Evolutionary conservation across 345 rosid genomes (phyloP), one percentile per base, ranked within the genome.

Genomic region (Salix suchowensis): DNA sequence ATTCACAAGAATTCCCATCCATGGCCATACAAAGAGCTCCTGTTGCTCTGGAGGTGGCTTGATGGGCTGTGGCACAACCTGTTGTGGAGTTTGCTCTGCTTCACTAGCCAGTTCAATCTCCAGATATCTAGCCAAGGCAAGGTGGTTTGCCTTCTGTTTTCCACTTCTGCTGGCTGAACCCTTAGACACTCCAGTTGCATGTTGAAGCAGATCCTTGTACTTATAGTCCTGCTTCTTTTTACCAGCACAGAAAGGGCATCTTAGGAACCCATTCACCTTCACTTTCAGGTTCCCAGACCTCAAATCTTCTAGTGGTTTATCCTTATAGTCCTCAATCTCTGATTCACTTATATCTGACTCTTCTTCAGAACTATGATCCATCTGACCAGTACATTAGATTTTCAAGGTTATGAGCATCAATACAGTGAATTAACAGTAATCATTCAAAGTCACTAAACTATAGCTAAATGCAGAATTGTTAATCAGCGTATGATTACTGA

Each of bases 181-280:
- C 81, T 87, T 92, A 26, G 87, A 89, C 67, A 92, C 96, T 44
- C 97, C 98, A 4, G 96, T 81, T 28, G 97, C 97, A 86, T 94
- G 98, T 66, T 91, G 94, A 74, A 88, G 87, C 71, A 92, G 77
- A 68, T 92, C 97, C 80, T 92, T 91, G 74, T 74, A 88, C 85
- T 90, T 89, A 86, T 94, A 91, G 26, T 87, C 87, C 58, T 89
- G 97, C 76, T 91, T 94, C 87, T 94, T 94, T 88, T 94, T 94
- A 65, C 97, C 98, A 0, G 87, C 58, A 72, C 98, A 94, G 80
- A 89, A 92, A 14, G 97, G 97, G 85, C 98, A 94, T 79, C 89
- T 86, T 74, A 94, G 80, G 70, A 52, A 55, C 40, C 88, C 92
- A 81, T 86, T 90, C 39, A 84, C 86, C 85, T 86, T 87, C 4